Percentiles rank a stretch among this genome's conserved stretches.
Evolutionary conservation across 306 rosid genomes (phyloP).

Genomic region (Castanospermum australe): DNA sequence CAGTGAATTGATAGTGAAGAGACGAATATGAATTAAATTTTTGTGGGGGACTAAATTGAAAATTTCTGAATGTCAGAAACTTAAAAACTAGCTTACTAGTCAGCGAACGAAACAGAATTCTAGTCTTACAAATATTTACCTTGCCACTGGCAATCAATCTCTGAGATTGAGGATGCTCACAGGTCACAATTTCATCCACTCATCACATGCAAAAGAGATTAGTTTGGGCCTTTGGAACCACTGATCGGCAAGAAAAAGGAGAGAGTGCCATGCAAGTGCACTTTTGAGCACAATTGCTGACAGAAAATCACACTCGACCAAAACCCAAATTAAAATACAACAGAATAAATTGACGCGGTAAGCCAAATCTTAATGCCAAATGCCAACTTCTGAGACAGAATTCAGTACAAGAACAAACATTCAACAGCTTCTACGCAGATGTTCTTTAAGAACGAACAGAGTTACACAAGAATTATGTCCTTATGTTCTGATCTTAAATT

Average conservation of each 20-base stretch:
- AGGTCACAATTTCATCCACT: not conserved
- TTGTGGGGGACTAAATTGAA: too few species aligned
- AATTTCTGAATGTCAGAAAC: too few species aligned
- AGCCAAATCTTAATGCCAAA: conserved; percentile 6
- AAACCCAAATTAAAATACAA: not conserved
- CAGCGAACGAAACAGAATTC: too few species aligned
- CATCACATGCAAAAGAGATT: not conserved
- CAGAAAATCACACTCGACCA: not conserved
- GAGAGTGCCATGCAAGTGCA: not conserved
- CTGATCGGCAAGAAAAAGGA: not conserved
- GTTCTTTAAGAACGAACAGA: not conserved
- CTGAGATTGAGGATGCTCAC: not conserved
- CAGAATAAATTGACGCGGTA: not conserved
- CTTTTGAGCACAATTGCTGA: not conserved
- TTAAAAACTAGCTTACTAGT: too few species aligned
- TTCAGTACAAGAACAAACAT: conserved; percentile 1
- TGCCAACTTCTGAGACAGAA: not conserved
- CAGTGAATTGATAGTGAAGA: too few species aligned
- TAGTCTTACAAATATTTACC: too few species aligned
- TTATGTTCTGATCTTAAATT: conserved; percentile 3
- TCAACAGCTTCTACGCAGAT: conserved; percentile 3
- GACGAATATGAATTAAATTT: too few species aligned
- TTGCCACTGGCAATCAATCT: not conserved
- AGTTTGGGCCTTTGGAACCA: not conserved
- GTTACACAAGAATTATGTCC: conserved; percentile 8